These are phyloP conservation scores for Chloris gayana DNA, from an alignment of 176 grass and related monocot species.

Conservation along the genomic window DNA sequence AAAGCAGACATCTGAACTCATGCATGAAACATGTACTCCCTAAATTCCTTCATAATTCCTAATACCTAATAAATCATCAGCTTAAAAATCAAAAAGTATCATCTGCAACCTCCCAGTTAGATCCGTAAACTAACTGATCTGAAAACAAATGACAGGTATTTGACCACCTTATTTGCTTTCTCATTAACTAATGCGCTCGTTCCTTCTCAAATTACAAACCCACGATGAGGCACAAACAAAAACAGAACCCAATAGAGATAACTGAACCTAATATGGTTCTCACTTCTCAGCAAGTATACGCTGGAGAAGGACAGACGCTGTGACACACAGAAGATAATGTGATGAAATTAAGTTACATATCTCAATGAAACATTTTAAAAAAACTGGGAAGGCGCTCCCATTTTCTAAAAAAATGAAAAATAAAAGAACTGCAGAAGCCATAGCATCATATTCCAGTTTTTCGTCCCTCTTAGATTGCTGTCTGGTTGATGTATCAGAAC, in stretches of 20 bases:
- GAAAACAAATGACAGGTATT: background rate
- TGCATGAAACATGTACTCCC: background rate
- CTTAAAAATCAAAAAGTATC: slow-evolving; percentile 7
- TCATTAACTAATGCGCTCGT: slow-evolving; percentile 7
- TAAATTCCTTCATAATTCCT: background rate
- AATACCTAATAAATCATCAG: background rate
- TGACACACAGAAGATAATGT: slow-evolving; percentile 16
- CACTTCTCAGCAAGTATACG: slow-evolving; percentile 25
- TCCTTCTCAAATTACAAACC: slow-evolving; percentile 1
- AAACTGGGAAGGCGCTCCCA: background rate
- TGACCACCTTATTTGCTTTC: background rate
- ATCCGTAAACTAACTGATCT: background rate
- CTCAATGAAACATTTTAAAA: background rate
- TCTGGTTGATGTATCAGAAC: background rate
- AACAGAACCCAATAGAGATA: slow-evolving; percentile 45
- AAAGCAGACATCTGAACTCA: background rate
- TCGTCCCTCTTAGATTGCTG: background rate
- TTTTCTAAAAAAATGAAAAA: too few species aligned
- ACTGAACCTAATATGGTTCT: background rate
- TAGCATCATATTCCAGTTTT: background rate
- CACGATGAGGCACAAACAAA: slow-evolving; percentile 26
- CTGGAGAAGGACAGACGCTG: background rate
- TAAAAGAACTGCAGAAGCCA: background rate
- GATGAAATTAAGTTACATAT: slow-evolving; percentile 13
- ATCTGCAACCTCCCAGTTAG: background rate